Evolutionary conservation across 2,329 filamentous ascomycete species (phyloP).

Genomic region (Colletotrichum sp.): DNA sequence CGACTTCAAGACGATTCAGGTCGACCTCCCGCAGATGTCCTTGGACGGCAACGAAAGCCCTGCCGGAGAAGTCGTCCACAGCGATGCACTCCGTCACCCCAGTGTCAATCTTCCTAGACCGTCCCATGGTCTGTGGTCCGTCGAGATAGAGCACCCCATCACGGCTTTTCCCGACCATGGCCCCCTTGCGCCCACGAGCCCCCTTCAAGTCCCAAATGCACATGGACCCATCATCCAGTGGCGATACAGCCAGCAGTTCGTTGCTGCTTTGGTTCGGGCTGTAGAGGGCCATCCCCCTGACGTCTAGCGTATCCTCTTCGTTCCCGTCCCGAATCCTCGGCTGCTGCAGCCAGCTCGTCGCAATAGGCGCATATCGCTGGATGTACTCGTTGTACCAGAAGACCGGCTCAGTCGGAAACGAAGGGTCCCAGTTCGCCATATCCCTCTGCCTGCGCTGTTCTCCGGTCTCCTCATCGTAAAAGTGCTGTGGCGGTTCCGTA

Average conservation of each 20-base stretch:
- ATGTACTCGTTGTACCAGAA: slow-evolving; percentile 92
- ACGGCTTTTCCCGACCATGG: slow-evolving; percentile 68
- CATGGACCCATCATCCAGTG: slow-evolving; percentile 86
- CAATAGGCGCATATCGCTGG: slow-evolving; percentile 77
- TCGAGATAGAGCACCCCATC: slow-evolving; percentile 71
- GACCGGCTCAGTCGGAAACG: slow-evolving; percentile 71
- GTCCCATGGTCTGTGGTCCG: slow-evolving; percentile 47
- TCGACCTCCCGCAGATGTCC: slow-evolving; percentile 83
- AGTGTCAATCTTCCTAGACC: slow-evolving; percentile 71
- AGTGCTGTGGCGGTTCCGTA: background rate
- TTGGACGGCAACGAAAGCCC: slow-evolving; percentile 82
- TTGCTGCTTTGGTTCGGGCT: slow-evolving; percentile 42
- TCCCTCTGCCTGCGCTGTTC: slow-evolving; percentile 51
- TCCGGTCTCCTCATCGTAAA: slow-evolving; percentile 27
- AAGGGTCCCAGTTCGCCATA: slow-evolving; percentile 83
- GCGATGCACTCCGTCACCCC: slow-evolving; percentile 82
- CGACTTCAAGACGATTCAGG: slow-evolving; percentile 71
- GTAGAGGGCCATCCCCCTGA: slow-evolving; percentile 75
- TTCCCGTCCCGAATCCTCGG: slow-evolving; percentile 51
- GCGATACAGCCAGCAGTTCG: slow-evolving; percentile 68
- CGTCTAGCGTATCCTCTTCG: slow-evolving; percentile 61
- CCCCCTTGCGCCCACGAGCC: slow-evolving; percentile 59
- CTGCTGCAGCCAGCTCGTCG: slow-evolving; percentile 77
- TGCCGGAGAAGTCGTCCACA: slow-evolving; percentile 69
- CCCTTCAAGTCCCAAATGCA: slow-evolving; percentile 81